Percentiles rank a stretch among this genome's conserved stretches.
Evolutionary conservation across 495 filamentous ascomycete genomes (phyloP).

Genomic region (Aspergillus egyptiacus): DNA sequence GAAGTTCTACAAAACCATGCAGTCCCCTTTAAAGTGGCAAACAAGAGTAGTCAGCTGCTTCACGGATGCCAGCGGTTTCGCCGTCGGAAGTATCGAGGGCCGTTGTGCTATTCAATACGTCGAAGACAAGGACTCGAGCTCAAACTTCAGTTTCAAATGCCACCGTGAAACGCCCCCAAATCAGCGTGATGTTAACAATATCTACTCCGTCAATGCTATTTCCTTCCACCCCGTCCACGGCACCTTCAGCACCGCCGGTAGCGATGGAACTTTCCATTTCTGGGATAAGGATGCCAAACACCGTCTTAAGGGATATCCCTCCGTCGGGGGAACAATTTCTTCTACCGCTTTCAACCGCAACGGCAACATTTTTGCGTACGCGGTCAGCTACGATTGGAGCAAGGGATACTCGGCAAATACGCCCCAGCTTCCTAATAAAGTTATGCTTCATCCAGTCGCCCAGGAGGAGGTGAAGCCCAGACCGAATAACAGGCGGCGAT

Average conservation of each 20-base stretch:
- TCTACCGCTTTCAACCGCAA: conserved; percentile 69
- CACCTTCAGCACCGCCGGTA: conserved; percentile 85
- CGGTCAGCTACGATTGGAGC: conserved; percentile 91
- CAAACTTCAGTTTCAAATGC: conserved; percentile 91
- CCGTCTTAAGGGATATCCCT: conserved; percentile 81
- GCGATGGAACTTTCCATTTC: conserved; percentile 84
- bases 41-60: conserved; percentile 82
- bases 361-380: conserved; percentile 83
- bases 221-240: conserved; percentile 82
- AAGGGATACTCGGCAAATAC: conserved; percentile 76
- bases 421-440: conserved; percentile 64
- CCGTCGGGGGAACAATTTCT: conserved; percentile 73
- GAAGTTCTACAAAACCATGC: conserved; percentile 74
- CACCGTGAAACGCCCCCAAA: conserved; percentile 70
- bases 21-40: conserved; percentile 84
- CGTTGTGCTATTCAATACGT: conserved; percentile 85
- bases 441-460: conserved; percentile 76
- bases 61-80: conserved; percentile 75
- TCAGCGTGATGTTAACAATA: conserved; percentile 62
- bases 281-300: conserved; percentile 89
- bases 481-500: conserved; percentile 65
- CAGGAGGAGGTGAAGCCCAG: conserved; percentile 78
- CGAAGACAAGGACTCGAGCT: conserved; percentile 75
- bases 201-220: conserved; percentile 85
- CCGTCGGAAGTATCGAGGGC: conserved; percentile 82